These are phyloP conservation scores for Coprinopsis strossmayeri DNA, from an alignment of 768 basidiomycete species.

Conservation along the genomic window DNA sequence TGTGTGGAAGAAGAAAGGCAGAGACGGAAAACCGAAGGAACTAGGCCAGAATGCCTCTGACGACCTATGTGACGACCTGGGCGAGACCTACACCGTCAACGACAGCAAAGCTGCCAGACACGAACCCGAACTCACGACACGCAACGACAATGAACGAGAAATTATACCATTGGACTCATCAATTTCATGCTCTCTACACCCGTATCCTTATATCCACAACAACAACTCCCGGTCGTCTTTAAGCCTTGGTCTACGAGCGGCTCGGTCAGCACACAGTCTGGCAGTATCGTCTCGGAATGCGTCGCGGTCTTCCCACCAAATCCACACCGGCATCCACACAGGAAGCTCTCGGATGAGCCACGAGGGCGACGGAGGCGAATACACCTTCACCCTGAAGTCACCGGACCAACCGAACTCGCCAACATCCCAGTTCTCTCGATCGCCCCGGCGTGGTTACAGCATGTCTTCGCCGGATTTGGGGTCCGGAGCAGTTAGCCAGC, in stretches of 20 bases:
- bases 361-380: background rate
- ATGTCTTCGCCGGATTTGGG: conserved; percentile 7
- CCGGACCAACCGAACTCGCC: conserved; percentile 3
- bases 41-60: no score
- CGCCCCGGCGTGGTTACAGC: conserved; percentile 4
- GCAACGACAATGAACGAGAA: background rate
- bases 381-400: background rate
- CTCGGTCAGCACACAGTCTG: conserved; percentile 1
- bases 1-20: background rate
- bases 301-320: conserved; percentile 3
- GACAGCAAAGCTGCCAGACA: background rate
- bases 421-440: background rate
- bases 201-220: conserved; percentile 5
- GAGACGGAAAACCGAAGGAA: background rate
- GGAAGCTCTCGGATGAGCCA: no score
- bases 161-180: conserved; percentile 9
- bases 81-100: no score
- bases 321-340: no score
- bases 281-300: conserved; percentile 5
- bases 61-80: no score
- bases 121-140: background rate
- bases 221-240: conserved; percentile 2
- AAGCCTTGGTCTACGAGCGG: background rate
- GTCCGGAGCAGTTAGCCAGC: background rate
- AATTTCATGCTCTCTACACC: conserved; percentile 12